Evolutionary conservation across 106 monocot species (phyloP), one percentile per base, ranked within the genome.

Genomic region (Platanthera zijinensis): DNA sequence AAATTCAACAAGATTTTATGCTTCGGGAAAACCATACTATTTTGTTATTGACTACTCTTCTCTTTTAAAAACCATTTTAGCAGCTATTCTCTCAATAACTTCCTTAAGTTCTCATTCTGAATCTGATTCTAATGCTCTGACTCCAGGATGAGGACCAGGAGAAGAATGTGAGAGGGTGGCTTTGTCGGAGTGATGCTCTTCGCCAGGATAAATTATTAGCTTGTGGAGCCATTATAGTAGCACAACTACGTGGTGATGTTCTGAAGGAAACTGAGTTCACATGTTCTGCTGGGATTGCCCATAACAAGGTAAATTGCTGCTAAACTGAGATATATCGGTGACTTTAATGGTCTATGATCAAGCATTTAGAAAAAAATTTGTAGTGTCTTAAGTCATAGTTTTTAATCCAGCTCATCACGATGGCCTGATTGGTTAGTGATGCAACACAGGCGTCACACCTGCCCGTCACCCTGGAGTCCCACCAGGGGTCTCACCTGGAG

Each of bases 201-300:
- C 82, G 84, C 82, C 76, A 75, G 54, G 94, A 99, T 73, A 92
- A 85, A 75, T 80, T 99, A 73, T 80, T 99, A 66, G 91, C 99
- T 71, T 99, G 99, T 84, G 94, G 89, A 69, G 84, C 94, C 76
- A 86, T 99, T 73, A 92, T 99, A 86, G 92, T 94, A 48, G 89
- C 99, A 63, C 85, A 86, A 75, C 90, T 99, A 71, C 84, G 99
- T 2, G 64, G 74, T 64, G 64, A 86, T 71, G 94, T 99, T 75
- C 75, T 94, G 53, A 64, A 88, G 57, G 79, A 92, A 77, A 92
- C 99, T 4, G 66, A 83, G 73, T 99, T 99, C 78, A 94, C 99
- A 47, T 99, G 99, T 83, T 99, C 99, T 83, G 99, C 94, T 77
- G 99, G 99, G 25, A 90, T 99, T 81, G 94, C 99, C 75, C 99